These are phyloP conservation scores for Aurifilum marmelostoma DNA, from an alignment of 2,329 filamentous ascomycete genomes.

Conservation along the genomic window DNA sequence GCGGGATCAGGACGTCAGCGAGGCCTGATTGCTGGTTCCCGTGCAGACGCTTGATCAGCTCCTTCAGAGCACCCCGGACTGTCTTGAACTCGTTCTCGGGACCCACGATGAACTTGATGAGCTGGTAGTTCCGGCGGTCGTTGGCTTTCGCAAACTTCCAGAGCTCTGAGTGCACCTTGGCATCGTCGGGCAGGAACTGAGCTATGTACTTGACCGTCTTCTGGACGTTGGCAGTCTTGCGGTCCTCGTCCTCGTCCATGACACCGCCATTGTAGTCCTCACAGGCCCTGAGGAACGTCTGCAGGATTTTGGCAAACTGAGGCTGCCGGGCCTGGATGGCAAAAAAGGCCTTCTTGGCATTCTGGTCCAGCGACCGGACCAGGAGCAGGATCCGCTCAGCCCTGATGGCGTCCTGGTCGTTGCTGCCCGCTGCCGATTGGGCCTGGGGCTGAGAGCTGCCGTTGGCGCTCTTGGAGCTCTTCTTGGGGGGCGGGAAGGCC, in stretches of 20 bases:
- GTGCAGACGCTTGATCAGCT: constrained; percentile 81
- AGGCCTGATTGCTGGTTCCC: constrained; percentile 65
- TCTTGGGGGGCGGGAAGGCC: constrained; percentile 76
- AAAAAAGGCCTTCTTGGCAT: constrained; percentile 86
- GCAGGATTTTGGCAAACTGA: constrained; percentile 72
- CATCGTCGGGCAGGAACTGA: constrained; percentile 74
- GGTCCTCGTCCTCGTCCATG: constrained; percentile 71
- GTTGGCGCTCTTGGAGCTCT: constrained; percentile 63
- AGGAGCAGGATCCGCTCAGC: constrained; percentile 84
- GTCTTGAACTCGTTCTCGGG: constrained; percentile 91
- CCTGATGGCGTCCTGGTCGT: constrained; percentile 75
- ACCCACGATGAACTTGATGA: constrained; percentile 83
- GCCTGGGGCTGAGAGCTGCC: constrained; percentile 44
- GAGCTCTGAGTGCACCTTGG: constrained; percentile 74
- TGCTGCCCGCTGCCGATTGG: constrained; percentile 45
- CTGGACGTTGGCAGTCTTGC: constrained; percentile 70
- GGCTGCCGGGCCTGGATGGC: constrained; percentile 80
- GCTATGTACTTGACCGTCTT: constrained; percentile 74
- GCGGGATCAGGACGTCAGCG: constrained; percentile 77
- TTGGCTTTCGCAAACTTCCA: constrained; percentile 90
- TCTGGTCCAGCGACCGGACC: constrained; percentile 74
- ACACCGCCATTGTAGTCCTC: constrained; percentile 90
- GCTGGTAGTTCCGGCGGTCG: constrained; percentile 85
- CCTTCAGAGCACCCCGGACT: constrained; percentile 86
- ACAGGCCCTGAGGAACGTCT: constrained; percentile 79